phyloP scores from a whole-genome alignment of 2,329 filamentous ascomycete species.

The Kalmusia sp. region DNA sequence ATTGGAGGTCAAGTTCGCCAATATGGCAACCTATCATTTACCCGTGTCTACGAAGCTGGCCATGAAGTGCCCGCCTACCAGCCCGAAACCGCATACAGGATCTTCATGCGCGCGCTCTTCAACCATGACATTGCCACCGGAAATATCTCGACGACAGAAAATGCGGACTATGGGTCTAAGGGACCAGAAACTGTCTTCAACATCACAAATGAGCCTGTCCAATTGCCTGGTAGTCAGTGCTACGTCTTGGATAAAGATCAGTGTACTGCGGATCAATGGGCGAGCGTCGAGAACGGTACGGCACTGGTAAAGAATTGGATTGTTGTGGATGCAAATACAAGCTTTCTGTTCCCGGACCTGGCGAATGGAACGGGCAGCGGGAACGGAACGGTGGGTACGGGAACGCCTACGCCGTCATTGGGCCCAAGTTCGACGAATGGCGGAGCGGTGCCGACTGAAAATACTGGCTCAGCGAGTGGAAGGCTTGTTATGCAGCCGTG shows the following conservation, averaged over 20 bases:
- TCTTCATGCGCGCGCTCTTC: slow-evolving; percentile 61
- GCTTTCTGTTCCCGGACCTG: slow-evolving; percentile 36
- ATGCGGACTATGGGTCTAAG: slow-evolving; percentile 44
- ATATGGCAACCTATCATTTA: slow-evolving; percentile 70
- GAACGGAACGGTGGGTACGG: slow-evolving; percentile 18
- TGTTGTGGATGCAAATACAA: slow-evolving; percentile 42
- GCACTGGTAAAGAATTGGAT: slow-evolving; percentile 44
- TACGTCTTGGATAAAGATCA: slow-evolving; percentile 39
- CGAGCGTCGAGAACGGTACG: slow-evolving; percentile 38
- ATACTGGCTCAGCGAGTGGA: slow-evolving; percentile 16
- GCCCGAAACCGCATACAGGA: slow-evolving; percentile 58
- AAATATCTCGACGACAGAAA: slow-evolving; percentile 48
- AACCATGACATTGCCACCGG: slow-evolving; percentile 64
- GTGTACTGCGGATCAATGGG: slow-evolving; percentile 41
- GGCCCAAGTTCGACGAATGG: slow-evolving; percentile 11
- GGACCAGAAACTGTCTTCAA: slow-evolving; percentile 50
- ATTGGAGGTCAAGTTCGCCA: slow-evolving; percentile 77
- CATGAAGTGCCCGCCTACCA: slow-evolving; percentile 59
- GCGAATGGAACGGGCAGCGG: slow-evolving; percentile 19
- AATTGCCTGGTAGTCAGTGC: slow-evolving; percentile 46
- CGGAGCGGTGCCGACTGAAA: neutral
- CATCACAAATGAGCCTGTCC: slow-evolving; percentile 55
- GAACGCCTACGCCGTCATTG: slow-evolving; percentile 10
- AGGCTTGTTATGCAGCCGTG: slow-evolving; percentile 1
- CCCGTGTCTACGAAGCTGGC: slow-evolving; percentile 60